These are phyloP conservation scores for Rutstroemia sp. DNA, from an alignment of 2,329 filamentous ascomycete species.

Conservation along the genomic window DNA sequence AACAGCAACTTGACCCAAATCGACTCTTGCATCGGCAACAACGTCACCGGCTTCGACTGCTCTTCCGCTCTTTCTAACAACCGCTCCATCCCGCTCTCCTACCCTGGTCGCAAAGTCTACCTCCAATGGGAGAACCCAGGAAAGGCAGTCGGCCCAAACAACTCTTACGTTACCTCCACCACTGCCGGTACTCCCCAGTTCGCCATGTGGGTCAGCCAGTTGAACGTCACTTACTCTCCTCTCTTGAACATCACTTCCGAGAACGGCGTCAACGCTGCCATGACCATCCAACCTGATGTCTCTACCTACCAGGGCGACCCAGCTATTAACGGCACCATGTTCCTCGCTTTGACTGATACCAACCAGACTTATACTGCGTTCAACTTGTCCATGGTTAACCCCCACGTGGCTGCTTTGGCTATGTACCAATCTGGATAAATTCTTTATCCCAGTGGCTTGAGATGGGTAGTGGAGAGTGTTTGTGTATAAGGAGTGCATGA, in stretches of 20 bases:
- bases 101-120: constrained; percentile 64
- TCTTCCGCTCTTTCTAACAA: constrained; percentile 59
- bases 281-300: constrained; percentile 64
- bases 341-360: constrained; percentile 65
- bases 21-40: constrained; percentile 51
- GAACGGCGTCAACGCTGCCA: constrained; percentile 29
- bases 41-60: constrained; percentile 48
- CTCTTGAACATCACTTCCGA: constrained; percentile 42
- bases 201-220: constrained; percentile 70
- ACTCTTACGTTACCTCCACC: constrained; percentile 65
- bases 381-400: constrained; percentile 67
- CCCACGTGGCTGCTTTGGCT: constrained; percentile 64
- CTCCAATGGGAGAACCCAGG: constrained; percentile 68
- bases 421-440: constrained; percentile 73
- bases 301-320: constrained; percentile 52
- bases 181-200: constrained; percentile 53
- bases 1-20: constrained; percentile 32
- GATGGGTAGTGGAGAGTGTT: too few species aligned
- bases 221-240: constrained; percentile 65
- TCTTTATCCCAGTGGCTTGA: too few species aligned
- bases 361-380: constrained; percentile 67
- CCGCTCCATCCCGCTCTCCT: constrained; percentile 62
- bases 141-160: constrained; percentile 66
- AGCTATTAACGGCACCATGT: constrained; percentile 70
- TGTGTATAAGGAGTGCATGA: too few species aligned